These are phyloP conservation scores for Phanerochaete carnosa DNA, from an alignment of 768 basidiomycete species.

Conservation along the genomic window DNA sequence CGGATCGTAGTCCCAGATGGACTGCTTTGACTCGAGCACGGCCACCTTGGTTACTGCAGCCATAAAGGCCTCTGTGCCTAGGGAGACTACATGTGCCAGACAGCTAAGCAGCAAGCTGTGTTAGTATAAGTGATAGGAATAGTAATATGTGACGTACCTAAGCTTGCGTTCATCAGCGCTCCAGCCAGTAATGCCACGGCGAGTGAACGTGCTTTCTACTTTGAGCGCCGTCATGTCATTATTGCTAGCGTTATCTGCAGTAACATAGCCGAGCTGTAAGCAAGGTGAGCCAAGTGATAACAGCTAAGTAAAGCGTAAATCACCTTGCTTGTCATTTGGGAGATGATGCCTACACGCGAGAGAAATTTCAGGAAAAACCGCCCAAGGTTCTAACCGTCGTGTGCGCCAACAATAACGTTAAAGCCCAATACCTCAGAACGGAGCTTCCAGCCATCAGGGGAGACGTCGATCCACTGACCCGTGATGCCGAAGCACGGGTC, in stretches of 20 bases:
- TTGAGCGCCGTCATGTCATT: conserved; percentile 20
- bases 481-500: not conserved
- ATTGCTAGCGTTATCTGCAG: conserved; percentile 22
- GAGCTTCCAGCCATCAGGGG: conserved; percentile 23
- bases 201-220: not conserved
- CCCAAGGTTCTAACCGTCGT: conserved; percentile 27
- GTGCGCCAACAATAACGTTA: conserved; percentile 17
- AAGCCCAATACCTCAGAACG: conserved; percentile 23
- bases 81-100: too few relatives aligned
- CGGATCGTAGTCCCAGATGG: conserved; percentile 36
- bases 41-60: too few relatives aligned
- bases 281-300: not conserved
- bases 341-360: conserved; percentile 25
- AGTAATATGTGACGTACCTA: not conserved
- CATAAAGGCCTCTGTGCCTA: too few relatives aligned
- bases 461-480: too few relatives aligned
- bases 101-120: conserved; percentile 22
- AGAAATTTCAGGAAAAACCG: conserved; percentile 22
- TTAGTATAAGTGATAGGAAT: conserved; percentile 20
- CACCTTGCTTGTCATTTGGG: conserved; percentile 21
- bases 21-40: too few relatives aligned
- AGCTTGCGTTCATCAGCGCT: not conserved
- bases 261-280: conserved; percentile 4
- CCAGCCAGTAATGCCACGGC: too few relatives aligned
- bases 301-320: conserved; percentile 12